Evolutionary conservation across 2,329 filamentous ascomycete species (phyloP).

Genomic region (Clonostachys byssicola): DNA sequence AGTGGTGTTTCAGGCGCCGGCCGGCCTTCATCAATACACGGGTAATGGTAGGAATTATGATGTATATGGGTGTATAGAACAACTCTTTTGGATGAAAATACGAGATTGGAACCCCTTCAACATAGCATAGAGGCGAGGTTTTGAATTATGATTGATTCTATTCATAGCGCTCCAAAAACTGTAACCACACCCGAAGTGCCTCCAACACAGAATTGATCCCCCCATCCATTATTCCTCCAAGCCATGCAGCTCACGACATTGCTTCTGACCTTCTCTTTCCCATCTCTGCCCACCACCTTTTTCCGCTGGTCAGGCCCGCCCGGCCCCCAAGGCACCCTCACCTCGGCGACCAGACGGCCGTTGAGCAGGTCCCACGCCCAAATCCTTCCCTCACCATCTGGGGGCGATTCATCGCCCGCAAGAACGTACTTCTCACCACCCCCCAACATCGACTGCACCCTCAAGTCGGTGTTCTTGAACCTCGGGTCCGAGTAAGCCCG

Average conservation of each 20-base stretch:
- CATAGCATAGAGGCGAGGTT: too few species aligned
- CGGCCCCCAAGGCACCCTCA: conserved; percentile 56
- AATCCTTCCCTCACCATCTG: conserved; percentile 50
- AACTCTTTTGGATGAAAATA: not conserved
- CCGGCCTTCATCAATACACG: too few species aligned
- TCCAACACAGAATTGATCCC: conserved; percentile 61
- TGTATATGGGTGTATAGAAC: not conserved
- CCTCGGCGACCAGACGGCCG: conserved; percentile 60
- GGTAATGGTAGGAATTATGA: too few species aligned
- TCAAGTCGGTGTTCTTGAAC: conserved; percentile 63
- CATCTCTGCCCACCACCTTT: conserved; percentile 53
- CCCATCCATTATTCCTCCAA: conserved; percentile 59
- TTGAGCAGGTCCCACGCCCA: conserved; percentile 83
- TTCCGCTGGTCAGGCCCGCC: conserved; percentile 42
- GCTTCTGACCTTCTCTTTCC: conserved; percentile 52
- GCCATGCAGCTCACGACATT: conserved; percentile 60
- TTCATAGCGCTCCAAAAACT: conserved; percentile 44
- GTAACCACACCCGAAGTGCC: conserved; percentile 64
- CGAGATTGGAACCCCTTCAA: too few species aligned
- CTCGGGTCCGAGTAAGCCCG: conserved; percentile 60
- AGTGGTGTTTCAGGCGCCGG: too few species aligned
- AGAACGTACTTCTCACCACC: conserved; percentile 73
- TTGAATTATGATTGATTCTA: too few species aligned
- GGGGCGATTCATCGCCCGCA: conserved; percentile 68
- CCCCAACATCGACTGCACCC: conserved; percentile 74